Conservation (phyloP, 179 eudicot genomes). For the Gypsophila paniculata region DNA sequence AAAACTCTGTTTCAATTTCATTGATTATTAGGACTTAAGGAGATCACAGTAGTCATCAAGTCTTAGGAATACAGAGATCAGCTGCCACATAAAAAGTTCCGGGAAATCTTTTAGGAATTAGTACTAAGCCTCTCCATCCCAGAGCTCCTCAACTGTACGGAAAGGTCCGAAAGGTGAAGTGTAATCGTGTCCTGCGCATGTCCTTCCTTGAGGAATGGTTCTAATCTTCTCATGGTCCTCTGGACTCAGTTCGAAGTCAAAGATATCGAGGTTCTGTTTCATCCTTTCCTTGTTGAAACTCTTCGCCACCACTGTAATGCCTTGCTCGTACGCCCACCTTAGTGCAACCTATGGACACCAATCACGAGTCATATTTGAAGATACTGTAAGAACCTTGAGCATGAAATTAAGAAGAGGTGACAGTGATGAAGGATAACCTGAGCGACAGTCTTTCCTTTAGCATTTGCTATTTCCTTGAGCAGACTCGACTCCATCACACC, state of each 20-base stretch:
- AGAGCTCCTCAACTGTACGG: slow-evolving; percentile 40
- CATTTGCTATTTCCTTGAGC: slow-evolving; percentile 23
- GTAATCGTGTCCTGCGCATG: slow-evolving; percentile 34
- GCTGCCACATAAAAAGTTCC: not conserved
- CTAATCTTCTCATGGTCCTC: slow-evolving; percentile 42
- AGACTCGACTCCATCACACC: slow-evolving; percentile 42
- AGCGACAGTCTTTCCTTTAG: slow-evolving; percentile 31
- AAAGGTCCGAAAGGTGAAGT: slow-evolving; percentile 39
- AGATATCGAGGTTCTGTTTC: slow-evolving; percentile 56
- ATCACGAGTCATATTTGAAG: not conserved
- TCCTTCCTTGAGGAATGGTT: slow-evolving; percentile 46
- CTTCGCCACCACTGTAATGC: slow-evolving; percentile 50
- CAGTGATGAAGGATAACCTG: slow-evolving; percentile 23
- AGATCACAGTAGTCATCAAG: not conserved
- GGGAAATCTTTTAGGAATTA: not conserved
- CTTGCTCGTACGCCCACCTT: slow-evolving; percentile 70
- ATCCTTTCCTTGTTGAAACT: slow-evolving; percentile 62
- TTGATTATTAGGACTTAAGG: slow-evolving; percentile 6
- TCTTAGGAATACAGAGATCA: not conserved
- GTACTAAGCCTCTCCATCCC: slow-evolving; percentile 46
- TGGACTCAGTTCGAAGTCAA: slow-evolving; percentile 45
- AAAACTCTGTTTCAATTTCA: not conserved
- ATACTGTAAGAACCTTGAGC: not conserved
- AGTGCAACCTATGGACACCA: slow-evolving; percentile 39
- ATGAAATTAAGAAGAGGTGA: not conserved